Evolutionary conservation across 805 yeast species (phyloP), one percentile per base, ranked within the genome.

Genomic region (Candida glaebosa): DNA sequence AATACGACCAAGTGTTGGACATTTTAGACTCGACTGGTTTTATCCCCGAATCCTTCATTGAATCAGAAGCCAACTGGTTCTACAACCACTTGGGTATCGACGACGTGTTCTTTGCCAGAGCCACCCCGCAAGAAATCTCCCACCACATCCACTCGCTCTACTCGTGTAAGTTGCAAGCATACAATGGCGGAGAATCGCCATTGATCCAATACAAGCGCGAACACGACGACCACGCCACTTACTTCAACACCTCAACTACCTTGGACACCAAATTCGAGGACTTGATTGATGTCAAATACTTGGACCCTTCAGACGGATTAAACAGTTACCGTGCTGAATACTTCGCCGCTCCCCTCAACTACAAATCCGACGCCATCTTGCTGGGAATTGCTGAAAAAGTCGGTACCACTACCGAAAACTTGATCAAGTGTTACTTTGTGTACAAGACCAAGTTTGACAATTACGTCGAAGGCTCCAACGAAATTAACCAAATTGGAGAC

Each of bases 101-200:
- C 58, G 96, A 89, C 57, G 83, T 87, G 22, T 91, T 86, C 64
- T 90, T 91, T 60, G 93, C 93, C 33, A 79, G 84, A 48, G 96
- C 91, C 58, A 70, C 86, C 4, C 84, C 90, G 10, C 79, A 76
- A 40, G 86, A 83, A 46, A 85, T 91, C 50, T 90, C 87, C 14
- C 77, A 83, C 41, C 89, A 90, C 57, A 87, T 91, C 52, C 85
- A 85, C 56, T 85, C 96, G 7, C 72, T 91, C 41, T 91, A 91
- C 65, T 87, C 96, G 25, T 90, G 97, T 43, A 93, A 93, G 61
- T 77, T 93, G 40, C 93, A 91, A 52, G 95, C 96, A 5, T 87
- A 63, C 44, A 52, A 46, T 12, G 44, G 42, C 14, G 40, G 33
- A 17, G 46, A 50, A 12, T 67, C 69, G 47, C 82, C 83, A 16